Conservation (phyloP, 495 filamentous ascomycete species). For the Trichoderma virens region DNA sequence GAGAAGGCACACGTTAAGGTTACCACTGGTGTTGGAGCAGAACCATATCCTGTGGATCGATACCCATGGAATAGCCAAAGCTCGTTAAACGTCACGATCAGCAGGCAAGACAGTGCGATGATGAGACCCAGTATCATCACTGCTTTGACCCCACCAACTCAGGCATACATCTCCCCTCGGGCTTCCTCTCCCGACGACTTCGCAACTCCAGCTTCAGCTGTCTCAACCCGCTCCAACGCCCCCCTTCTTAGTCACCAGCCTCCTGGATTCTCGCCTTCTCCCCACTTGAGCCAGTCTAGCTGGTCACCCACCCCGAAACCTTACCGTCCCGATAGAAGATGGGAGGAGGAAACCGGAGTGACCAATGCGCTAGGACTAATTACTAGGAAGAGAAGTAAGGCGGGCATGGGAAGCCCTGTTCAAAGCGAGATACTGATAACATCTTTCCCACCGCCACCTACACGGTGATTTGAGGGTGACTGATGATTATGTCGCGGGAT, state of each 20-base stretch:
- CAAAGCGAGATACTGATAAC: neutral
- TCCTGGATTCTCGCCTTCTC: neutral
- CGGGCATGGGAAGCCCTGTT: neutral
- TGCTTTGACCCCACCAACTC: neutral
- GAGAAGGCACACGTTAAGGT: conserved; percentile 7
- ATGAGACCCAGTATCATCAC: neutral
- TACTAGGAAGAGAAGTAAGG: neutral
- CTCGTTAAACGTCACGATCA: neutral
- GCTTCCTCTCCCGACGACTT: conserved; percentile 9
- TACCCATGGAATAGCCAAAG: neutral
- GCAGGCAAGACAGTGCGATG: neutral
- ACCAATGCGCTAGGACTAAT: neutral
- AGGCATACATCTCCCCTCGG: conserved; percentile 2
- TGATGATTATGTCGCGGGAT: neutral
- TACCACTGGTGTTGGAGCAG: neutral
- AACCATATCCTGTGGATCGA: neutral
- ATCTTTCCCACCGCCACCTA: neutral
- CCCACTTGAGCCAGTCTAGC: neutral
- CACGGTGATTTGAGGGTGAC: neutral
- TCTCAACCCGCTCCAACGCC: conserved; percentile 2
- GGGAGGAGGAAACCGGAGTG: neutral
- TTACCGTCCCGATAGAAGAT: neutral
- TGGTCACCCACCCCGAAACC: neutral
- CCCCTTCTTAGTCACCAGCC: neutral
- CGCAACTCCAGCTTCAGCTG: conserved; percentile 4